Evolutionary conservation across 2,329 filamentous ascomycete species (phyloP).

Genomic region (Aureobasidium sp.): DNA sequence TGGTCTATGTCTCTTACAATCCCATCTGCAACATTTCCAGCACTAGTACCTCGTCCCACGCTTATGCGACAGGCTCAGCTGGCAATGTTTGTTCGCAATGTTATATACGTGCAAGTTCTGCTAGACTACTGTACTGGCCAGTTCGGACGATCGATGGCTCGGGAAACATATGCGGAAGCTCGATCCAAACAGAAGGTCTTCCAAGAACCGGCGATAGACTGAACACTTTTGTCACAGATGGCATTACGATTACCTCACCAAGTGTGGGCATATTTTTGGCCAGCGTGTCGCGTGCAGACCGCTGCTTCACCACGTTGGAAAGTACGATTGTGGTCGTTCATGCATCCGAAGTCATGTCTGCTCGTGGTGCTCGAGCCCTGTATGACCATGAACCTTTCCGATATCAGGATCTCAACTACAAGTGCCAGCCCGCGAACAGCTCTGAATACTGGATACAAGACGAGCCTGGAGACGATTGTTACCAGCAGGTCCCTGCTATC

Average conservation of each 20-base stretch:
- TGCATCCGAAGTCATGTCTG: conserved; percentile 16
- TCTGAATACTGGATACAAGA: conserved; percentile 17
- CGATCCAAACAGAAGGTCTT: neutral
- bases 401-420: conserved; percentile 21
- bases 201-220: neutral
- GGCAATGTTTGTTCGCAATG: neutral
- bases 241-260: neutral
- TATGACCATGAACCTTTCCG: conserved; percentile 18
- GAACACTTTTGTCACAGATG: neutral
- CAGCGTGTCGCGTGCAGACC: neutral
- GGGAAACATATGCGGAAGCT: neutral
- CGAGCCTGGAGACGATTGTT: conserved; percentile 17
- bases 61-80: neutral
- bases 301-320: neutral
- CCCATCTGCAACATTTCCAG: neutral
- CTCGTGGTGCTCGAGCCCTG: conserved; percentile 17
- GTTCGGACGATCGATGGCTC: neutral
- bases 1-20: neutral
- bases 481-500: conserved; percentile 20
- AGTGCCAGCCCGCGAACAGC: conserved; percentile 17
- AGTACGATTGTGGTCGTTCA: neutral
- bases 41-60: neutral
- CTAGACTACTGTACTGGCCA: neutral
- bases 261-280: neutral
- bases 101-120: neutral